Evolutionary conservation across 352 stramenopile species (phyloP).

Genomic region (Phytophthora macrochlamydospora): DNA sequence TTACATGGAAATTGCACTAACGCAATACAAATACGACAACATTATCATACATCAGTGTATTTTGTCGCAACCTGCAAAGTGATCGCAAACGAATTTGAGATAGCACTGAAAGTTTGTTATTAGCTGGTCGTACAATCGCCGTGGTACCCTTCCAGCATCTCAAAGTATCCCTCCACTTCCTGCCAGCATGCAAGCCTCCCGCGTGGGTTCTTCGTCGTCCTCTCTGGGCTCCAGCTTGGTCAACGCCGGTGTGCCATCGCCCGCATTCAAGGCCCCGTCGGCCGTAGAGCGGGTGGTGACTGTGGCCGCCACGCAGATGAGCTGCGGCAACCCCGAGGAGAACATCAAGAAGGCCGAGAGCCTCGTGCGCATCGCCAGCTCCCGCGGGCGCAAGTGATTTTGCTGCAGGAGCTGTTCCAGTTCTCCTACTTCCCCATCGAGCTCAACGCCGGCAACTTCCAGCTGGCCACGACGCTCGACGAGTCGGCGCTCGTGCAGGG

Average conservation of each 20-base stretch:
- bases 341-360: slow-evolving; percentile 93
- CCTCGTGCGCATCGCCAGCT: slow-evolving; percentile 88
- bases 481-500: slow-evolving; percentile 85
- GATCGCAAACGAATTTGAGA: background rate
- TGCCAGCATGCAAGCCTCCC: slow-evolving; percentile 42
- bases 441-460: slow-evolving; percentile 88
- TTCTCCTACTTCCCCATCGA: slow-evolving; percentile 93
- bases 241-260: slow-evolving; percentile 8
- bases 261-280: slow-evolving; percentile 46
- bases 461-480: slow-evolving; percentile 83
- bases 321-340: slow-evolving; percentile 82
- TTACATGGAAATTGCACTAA: background rate
- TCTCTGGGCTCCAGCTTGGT: slow-evolving; percentile 38
- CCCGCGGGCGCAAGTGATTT: slow-evolving; percentile 88
- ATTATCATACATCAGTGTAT: slow-evolving; percentile 13
- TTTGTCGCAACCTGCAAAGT: background rate
- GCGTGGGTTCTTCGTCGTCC: slow-evolving; percentile 36
- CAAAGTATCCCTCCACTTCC: background rate
- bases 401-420: slow-evolving; percentile 92
- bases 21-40: background rate
- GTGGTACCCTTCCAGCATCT: background rate
- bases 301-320: slow-evolving; percentile 89
- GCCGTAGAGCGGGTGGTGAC: slow-evolving; percentile 77
- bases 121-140: background rate
- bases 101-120: background rate